phyloP scores from a whole-genome alignment of 148 eudicot species.

The Vaccinium corymbosum region DNA sequence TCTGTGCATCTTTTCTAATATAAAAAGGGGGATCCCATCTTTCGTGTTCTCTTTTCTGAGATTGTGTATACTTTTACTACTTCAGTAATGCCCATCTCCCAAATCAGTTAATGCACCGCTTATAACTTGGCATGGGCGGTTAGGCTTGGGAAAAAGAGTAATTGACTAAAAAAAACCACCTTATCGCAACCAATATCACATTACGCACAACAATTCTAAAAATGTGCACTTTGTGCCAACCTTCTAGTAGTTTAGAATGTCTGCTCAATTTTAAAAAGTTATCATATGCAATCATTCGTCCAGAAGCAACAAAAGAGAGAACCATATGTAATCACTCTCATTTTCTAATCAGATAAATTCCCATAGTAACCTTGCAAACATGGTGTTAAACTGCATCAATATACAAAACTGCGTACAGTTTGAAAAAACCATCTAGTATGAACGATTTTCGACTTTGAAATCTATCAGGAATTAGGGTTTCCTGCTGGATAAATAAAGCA shows the following conservation, averaged over 20 bases:
- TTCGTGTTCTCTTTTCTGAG: no score
- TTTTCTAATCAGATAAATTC: not conserved
- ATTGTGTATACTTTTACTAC: no score
- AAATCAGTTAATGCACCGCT: no score
- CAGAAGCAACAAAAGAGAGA: not conserved
- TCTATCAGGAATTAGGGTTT: conserved; percentile 14
- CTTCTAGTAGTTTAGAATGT: no score
- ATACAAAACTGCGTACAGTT: not conserved
- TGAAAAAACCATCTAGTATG: not conserved
- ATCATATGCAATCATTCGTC: not conserved
- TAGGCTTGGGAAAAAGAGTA: no score
- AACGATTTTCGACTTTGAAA: not conserved
- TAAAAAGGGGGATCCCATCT: no score
- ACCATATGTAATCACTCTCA: not conserved
- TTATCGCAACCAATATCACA: no score
- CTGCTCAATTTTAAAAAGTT: not conserved
- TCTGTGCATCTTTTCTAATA: not conserved
- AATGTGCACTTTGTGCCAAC: no score
- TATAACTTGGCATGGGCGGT: no score
- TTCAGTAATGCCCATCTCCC: no score
- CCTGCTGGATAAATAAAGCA: not conserved
- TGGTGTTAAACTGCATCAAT: not conserved
- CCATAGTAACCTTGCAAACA: not conserved
- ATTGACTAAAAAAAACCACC: no score
- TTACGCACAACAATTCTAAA: no score